Percentiles rank a stretch among this genome's conserved stretches.
These are phyloP conservation scores for Saccharomyces hybrid DNA, from an alignment of 1,139 yeast genomes.

Conservation along the genomic window DNA sequence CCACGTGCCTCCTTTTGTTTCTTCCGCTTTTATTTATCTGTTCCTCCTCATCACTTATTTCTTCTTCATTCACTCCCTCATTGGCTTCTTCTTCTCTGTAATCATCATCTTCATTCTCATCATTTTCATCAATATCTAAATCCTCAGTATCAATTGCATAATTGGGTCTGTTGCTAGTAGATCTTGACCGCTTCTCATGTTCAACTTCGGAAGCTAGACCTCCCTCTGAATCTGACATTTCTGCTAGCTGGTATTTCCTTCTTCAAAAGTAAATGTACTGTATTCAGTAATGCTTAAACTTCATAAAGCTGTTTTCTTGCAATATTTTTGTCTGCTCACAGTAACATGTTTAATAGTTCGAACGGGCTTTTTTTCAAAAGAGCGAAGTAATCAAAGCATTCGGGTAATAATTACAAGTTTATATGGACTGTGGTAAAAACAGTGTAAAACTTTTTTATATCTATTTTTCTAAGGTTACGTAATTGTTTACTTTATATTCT, in stretches of 20 bases:
- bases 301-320: background rate
- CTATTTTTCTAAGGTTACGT: background rate
- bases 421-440: background rate
- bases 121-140: slow-evolving; percentile 23
- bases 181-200: slow-evolving; percentile 15
- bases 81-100: slow-evolving; percentile 23
- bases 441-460: background rate
- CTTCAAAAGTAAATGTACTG: background rate
- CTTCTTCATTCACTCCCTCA: slow-evolving; percentile 2
- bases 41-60: background rate
- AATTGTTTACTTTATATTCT: background rate
- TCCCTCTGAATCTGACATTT: slow-evolving; percentile 6
- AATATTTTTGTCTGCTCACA: background rate
- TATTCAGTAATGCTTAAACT: background rate
- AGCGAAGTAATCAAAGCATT: background rate
- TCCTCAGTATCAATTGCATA: slow-evolving; percentile 27
- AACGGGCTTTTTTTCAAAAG: background rate
- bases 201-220: slow-evolving; percentile 6
- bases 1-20: slow-evolving; percentile 2
- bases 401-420: background rate
- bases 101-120: slow-evolving; percentile 22
- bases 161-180: slow-evolving; percentile 19
- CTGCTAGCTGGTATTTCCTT: background rate
- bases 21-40: background rate
- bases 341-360: background rate